Conservation (phyloP, 139 green algal genomes). For the Zygnema circumcarinatum region DNA sequence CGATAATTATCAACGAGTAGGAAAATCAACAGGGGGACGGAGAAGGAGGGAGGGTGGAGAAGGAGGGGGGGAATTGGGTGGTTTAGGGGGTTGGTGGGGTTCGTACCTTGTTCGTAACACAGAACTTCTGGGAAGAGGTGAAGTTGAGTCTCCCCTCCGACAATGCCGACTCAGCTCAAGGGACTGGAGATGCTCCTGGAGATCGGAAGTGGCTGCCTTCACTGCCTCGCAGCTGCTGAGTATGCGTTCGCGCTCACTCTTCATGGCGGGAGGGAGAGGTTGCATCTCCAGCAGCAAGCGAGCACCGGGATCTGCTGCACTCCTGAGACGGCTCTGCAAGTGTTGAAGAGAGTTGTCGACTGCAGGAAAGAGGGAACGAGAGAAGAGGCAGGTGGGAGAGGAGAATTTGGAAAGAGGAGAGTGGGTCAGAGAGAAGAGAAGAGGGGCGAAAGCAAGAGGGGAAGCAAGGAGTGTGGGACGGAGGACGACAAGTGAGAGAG, state of each 20-base stretch:
- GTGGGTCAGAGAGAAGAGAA: not conserved
- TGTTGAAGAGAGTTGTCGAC: not conserved
- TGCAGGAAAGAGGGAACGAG: not conserved
- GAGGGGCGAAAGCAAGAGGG: not conserved
- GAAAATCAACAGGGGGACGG: too few relatives aligned
- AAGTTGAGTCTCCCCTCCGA: not conserved
- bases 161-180: not conserved
- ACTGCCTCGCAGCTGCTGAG: not conserved
- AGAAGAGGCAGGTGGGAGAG: constrained; percentile 14
- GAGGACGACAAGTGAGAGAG: not conserved
- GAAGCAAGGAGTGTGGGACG: too few relatives aligned
- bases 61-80: too few relatives aligned
- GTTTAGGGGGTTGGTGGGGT: too few relatives aligned
- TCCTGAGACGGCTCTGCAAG: not conserved
- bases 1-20: too few relatives aligned
- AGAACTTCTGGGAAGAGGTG: not conserved
- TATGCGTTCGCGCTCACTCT: not conserved
- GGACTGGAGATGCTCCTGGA: not conserved
- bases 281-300: not conserved
- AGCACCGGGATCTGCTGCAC: not conserved
- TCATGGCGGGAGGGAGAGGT: not conserved
- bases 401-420: constrained; percentile 12
- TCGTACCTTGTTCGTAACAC: not conserved
- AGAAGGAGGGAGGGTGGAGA: too few relatives aligned
- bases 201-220: not conserved